Base-by-base conservation (phyloP, 805 yeast genomes). In the Wickerhamiella siamensis region DNA sequence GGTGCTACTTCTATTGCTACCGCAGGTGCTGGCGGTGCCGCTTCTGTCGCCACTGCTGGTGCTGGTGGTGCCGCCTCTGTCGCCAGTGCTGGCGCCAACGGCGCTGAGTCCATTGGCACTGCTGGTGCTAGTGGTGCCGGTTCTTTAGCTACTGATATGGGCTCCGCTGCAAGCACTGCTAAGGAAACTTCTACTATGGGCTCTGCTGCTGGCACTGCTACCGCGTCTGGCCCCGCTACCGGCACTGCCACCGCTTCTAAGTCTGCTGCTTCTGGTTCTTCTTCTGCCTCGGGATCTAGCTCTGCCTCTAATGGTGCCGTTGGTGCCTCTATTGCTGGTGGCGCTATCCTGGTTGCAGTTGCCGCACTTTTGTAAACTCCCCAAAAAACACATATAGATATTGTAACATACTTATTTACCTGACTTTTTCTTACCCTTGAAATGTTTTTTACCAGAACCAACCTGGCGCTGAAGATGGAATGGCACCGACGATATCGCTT, bases 401-500 rank as follows among this genome's bases (percentile, higher is more conserved):
- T n/a, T 21, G 8, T 9, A 8, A n/a, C 16, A 21, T 37, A n/a
- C 8, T 37, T 15, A 14, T 16, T 26, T 14, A 27, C 31, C 35
- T 26, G 22, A 54, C 48, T 57, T 67, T 72, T 54, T 71, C 74
- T 62, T 81, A 62, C 78, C 81, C 66, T 86, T 86, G 58, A 72
- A 72, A 56, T 79, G 83, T 56, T 75, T 77, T 66, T 74, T 75
- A 34, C 62, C 60, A 4, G 60, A 60, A 29, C 53, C 53, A 5
- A 51, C 55, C 26, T 37, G 42, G 5, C 43, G 42, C n/a, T 53
- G 50, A 29, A 46, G 41, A 57, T 88, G 95, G 70, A 83, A 84
- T 5, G 97, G 94, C 4, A 71, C 65, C 33, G 67, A 66, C 46
- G 79, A 55, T 41, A 70, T 73, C 3, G 94, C 94, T 47, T 69